Evolutionary conservation across 345 rosid genomes (phyloP).

Genomic region (Eucalyptus cloeziana): DNA sequence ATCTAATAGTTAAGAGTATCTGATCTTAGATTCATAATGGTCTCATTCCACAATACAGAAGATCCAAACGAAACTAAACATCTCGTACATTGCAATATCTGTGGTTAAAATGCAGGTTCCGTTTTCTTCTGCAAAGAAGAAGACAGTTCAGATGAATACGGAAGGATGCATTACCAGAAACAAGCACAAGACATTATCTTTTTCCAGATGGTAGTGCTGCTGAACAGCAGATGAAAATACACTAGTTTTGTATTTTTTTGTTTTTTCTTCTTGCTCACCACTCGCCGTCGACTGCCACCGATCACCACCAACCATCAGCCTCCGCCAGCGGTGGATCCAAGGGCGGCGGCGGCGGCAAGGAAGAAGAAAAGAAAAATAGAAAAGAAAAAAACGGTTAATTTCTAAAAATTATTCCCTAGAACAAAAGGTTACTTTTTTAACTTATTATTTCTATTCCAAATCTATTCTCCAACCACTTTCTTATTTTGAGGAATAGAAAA

Average conservation of each 20-base stretch:
- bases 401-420: no score
- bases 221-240: neutral
- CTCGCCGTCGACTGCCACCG: accelerated
- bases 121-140: neutral
- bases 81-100: neutral
- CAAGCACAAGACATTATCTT: neutral
- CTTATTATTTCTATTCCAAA: no score
- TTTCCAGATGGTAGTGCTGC: neutral
- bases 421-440: no score
- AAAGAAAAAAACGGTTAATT: no score
- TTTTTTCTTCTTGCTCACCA: no score
- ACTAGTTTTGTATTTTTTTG: neutral
- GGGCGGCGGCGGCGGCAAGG: no score
- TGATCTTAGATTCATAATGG: neutral
- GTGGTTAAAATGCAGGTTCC: neutral
- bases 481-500: accelerated
- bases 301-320: no score
- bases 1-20: neutral
- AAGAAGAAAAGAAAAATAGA: no score
- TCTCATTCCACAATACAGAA: neutral
- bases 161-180: neutral
- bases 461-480: no score
- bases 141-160: neutral
- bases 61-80: neutral
- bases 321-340: no score